A percentile compares a stretch with the other conserved stretches of the same genome.
Evolutionary conservation across 441 rosid genomes (phyloP).

Genomic region (Aleurites moluccanus): DNA sequence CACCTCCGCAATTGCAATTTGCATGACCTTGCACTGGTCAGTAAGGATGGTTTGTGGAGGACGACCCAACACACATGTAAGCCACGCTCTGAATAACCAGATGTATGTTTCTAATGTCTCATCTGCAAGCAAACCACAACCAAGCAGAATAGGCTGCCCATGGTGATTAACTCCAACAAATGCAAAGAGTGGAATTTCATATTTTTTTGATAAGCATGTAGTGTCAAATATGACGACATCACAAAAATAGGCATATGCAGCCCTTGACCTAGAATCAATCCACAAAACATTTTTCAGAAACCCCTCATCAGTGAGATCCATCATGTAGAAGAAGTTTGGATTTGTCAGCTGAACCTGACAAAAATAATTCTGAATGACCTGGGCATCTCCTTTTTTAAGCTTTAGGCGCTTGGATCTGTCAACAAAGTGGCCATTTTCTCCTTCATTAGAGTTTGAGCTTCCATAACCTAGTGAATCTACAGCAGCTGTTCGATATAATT

Average conservation of each 20-base stretch:
- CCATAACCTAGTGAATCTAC: constrained; percentile 45
- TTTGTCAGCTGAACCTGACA: constrained; percentile 57
- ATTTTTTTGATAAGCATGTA: constrained; percentile 52
- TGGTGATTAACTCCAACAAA: constrained; percentile 85
- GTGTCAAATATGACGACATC: constrained; percentile 72
- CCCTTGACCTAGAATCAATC: constrained; percentile 76
- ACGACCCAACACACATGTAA: constrained; percentile 76
- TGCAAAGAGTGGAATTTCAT: constrained; percentile 62
- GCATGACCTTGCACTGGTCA: constrained; percentile 61
- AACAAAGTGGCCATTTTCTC: constrained; percentile 33
- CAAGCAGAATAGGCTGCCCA: constrained; percentile 58
- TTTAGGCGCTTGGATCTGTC: constrained; percentile 49
- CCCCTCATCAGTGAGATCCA: constrained; percentile 80
- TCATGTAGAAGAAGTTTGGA: constrained; percentile 78
- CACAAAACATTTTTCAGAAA: constrained; percentile 72
- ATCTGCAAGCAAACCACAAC: constrained; percentile 70
- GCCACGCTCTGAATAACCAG: constrained; percentile 91
- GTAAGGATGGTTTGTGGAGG: constrained; percentile 83
- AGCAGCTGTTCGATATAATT: constrained; percentile 54
- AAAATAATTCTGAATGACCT: constrained; percentile 54
- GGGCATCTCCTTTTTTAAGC: constrained; percentile 56
- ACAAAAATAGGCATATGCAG: constrained; percentile 65
- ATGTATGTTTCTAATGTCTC: constrained; percentile 61
- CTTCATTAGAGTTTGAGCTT: constrained; percentile 48
- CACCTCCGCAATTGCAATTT: constrained; percentile 71